Conservation (phyloP, 768 basidiomycete species). For the Daedaleopsis nitida region DNA sequence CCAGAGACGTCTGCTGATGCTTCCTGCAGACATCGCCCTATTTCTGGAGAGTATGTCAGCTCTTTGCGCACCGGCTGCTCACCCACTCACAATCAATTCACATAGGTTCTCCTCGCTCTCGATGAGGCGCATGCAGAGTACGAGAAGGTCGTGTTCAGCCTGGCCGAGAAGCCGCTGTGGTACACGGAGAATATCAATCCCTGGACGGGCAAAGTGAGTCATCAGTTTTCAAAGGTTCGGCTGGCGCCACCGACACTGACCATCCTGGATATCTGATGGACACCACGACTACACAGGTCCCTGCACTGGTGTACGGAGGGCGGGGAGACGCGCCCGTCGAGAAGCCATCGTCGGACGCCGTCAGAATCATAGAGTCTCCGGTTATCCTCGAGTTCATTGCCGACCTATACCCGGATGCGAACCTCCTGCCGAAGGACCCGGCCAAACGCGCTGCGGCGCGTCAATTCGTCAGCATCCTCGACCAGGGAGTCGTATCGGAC, state of each 20-base stretch:
- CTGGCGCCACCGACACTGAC: no score
- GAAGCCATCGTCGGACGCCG: conserved; percentile 57
- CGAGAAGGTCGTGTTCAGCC: background rate
- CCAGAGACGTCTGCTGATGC: background rate
- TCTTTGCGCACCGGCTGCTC: no score
- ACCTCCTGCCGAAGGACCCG: conserved; percentile 55
- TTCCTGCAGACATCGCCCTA: background rate
- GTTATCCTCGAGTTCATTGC: conserved; percentile 68
- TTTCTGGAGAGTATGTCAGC: background rate
- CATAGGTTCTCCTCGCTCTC: conserved; percentile 1
- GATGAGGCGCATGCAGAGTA: conserved; percentile 2
- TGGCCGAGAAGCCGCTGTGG: conserved; percentile 6
- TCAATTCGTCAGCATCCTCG: conserved; percentile 59
- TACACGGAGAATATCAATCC: conserved; percentile 4
- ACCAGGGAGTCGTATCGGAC: conserved; percentile 42
- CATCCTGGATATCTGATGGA: background rate
- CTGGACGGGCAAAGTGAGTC: background rate
- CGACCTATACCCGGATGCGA: conserved; percentile 52
- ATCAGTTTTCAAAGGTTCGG: no score
- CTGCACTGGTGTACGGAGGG: conserved; percentile 65
- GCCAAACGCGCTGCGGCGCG: conserved; percentile 58
- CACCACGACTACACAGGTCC: conserved; percentile 40
- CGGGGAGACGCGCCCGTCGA: conserved; percentile 45
- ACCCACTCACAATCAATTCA: background rate
- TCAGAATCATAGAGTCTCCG: conserved; percentile 63